A percentile compares a stretch with the other conserved stretches of the same genome.
These are phyloP conservation scores for Penicillium subrubescens DNA, from an alignment of 495 filamentous ascomycete genomes.

Conservation along the genomic window DNA sequence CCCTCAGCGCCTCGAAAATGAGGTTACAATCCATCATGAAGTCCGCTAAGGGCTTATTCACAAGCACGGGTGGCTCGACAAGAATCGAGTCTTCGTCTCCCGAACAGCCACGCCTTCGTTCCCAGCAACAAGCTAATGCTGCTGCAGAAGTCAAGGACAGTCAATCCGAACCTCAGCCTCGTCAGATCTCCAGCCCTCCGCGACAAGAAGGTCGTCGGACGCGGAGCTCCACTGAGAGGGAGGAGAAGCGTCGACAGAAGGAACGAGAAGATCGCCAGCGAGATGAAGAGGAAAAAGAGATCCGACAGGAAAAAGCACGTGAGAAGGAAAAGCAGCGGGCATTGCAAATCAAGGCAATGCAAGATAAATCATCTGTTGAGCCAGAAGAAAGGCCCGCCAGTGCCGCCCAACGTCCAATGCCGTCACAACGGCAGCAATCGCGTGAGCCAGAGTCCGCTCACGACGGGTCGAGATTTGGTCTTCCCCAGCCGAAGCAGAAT, in stretches of 20 bases:
- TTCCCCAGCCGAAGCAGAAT: constrained; percentile 54
- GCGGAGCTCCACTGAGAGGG: constrained; percentile 73
- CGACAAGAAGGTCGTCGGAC: constrained; percentile 60
- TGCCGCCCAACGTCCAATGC: constrained; percentile 41
- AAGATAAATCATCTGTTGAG: constrained; percentile 38
- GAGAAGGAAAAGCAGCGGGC: constrained; percentile 64
- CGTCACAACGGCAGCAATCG: constrained; percentile 53
- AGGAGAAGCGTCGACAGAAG: constrained; percentile 64
- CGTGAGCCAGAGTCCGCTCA: constrained; percentile 34
- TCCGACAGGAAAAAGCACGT: constrained; percentile 62
- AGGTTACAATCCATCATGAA: constrained; percentile 86
- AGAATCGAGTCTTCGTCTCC: constrained; percentile 62
- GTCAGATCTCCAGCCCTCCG: constrained; percentile 32
- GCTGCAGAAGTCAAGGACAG: constrained; percentile 12
- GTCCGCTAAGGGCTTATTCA: constrained; percentile 79
- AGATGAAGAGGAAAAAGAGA: constrained; percentile 60
- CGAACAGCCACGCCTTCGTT: constrained; percentile 32
- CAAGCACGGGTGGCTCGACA: constrained; percentile 74
- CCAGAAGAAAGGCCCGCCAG: constrained; percentile 43
- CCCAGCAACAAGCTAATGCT: constrained; percentile 16
- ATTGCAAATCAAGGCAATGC: constrained; percentile 38
- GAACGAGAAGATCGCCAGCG: constrained; percentile 53
- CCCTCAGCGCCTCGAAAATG: constrained; percentile 84
- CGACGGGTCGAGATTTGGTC: constrained; percentile 41
- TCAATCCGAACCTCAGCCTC: constrained; percentile 23